Percentiles rank a stretch among this genome's conserved stretches.
These are phyloP conservation scores for Chlamydomonas eustigma DNA, from an alignment of 139 green algal genomes.

Conservation along the genomic window DNA sequence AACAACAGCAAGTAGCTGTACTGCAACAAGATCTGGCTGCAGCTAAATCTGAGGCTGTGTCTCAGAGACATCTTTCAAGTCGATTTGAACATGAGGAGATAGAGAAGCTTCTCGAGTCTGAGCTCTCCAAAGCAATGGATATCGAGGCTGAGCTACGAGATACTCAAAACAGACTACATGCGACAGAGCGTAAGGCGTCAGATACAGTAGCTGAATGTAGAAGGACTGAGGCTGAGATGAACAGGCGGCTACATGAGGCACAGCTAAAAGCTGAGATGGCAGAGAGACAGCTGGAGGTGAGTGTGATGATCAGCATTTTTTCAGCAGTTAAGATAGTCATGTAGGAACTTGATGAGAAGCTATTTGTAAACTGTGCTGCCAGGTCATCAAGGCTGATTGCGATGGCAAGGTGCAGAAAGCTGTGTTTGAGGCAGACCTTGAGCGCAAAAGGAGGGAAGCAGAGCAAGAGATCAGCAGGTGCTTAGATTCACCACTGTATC, in stretches of 20 bases:
- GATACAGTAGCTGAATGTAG: neutral
- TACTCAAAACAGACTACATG: neutral
- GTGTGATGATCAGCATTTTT: too few relatives aligned
- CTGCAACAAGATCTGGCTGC: neutral
- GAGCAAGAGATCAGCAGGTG: slow-evolving; percentile 10
- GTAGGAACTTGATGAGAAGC: neutral
- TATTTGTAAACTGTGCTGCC: neutral
- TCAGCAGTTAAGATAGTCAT: too few relatives aligned
- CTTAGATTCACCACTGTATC: too few relatives aligned
- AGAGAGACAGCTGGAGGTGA: neutral
- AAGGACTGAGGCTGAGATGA: neutral
- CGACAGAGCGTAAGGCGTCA: neutral
- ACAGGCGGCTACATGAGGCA: neutral
- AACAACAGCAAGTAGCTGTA: neutral
- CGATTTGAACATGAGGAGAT: neutral
- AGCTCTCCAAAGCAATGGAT: slow-evolving; percentile 13
- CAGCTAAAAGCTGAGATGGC: neutral
- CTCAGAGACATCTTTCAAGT: neutral
- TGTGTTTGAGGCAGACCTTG: neutral
- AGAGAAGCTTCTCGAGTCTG: neutral
- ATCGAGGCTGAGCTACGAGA: neutral
- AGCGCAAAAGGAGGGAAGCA: neutral
- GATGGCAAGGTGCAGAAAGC: neutral
- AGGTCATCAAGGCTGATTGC: neutral
- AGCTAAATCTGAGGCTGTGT: neutral